Evolutionary conservation across 371 early-diverging fungal species (phyloP).

Genomic region (Nematocida major): DNA sequence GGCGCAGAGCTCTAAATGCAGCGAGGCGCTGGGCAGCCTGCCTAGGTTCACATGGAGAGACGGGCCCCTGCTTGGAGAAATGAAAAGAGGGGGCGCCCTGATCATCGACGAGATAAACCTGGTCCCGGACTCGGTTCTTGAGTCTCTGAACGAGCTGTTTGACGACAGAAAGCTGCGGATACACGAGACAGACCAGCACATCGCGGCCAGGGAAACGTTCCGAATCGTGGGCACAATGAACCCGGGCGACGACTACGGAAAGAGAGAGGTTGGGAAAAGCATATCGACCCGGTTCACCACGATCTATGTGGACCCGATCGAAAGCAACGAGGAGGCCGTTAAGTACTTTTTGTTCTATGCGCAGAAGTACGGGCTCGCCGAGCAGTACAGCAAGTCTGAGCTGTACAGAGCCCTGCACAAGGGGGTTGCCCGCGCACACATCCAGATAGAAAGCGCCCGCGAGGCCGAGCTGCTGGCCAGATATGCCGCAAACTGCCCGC

Average conservation of each 20-base stretch:
- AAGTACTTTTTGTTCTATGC: constrained; percentile 49
- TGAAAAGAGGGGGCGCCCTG: constrained; percentile 84
- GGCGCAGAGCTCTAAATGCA: constrained; percentile 67
- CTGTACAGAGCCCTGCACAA: constrained; percentile 27
- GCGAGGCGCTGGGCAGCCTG: constrained; percentile 73
- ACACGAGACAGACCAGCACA: constrained; percentile 78
- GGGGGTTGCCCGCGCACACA: neutral
- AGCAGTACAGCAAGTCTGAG: neutral
- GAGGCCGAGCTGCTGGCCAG: constrained; percentile 26
- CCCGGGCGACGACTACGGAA: constrained; percentile 97
- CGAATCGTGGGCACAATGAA: constrained; percentile 99
- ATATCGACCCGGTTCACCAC: constrained; percentile 97
- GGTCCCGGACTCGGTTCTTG: constrained; percentile 94
- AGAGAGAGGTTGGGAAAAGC: constrained; percentile 96
- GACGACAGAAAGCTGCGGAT: constrained; percentile 77
- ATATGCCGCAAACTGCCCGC: constrained; percentile 1
- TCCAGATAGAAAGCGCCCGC: constrained; percentile 22
- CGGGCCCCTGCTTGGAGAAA: constrained; percentile 82
- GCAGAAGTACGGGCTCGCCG: constrained; percentile 16
- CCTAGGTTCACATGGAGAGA: constrained; percentile 57
- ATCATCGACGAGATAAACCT: constrained; percentile 97
- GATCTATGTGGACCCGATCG: constrained; percentile 68
- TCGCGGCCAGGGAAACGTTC: constrained; percentile 72
- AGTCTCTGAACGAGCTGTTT: constrained; percentile 90
- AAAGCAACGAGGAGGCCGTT: constrained; percentile 48